Evolutionary conservation across 495 filamentous ascomycete genomes (phyloP), one percentile per base, ranked within the genome.

Genomic region (Cenococcum geophilum): DNA sequence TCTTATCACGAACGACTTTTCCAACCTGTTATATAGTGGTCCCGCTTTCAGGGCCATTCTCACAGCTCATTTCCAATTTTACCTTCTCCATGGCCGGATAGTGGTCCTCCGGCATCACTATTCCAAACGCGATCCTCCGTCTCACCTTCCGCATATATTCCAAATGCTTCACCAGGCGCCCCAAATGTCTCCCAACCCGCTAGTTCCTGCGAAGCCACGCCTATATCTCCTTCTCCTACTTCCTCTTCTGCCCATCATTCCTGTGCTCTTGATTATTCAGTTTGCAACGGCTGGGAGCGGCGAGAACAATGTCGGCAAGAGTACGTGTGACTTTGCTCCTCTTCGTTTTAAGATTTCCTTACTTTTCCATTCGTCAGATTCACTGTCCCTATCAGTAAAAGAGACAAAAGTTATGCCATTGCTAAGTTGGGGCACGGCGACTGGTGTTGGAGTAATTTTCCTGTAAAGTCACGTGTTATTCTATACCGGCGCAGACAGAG

Each of bases 211-310:
- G 18, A 45, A 18, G 11, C 40, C 40, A 45, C 40, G 40, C 18
- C 11, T 45, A 45, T 45, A 45, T 45, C 21, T 52, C 21, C 20
- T 52, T 23, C 49, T 52, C 21, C 49, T 52, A 32, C 20, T 52
- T 25, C 49, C 49, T 23, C 49, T 52, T 5, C 49, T 52, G 8
- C 49, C 49, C 21, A 52, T 52, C 49, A 22, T 52, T 32, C 49
- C 49, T 16, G 20, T 52, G 20, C 49, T 52, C 20, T 27, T 52
- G 16, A 52, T 52, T 6, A 52, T 52, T 9, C 49, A 52, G 23
- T 20, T 52, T 16, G 49, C 49, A 5, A 52, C 49, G 25, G 49
- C 49, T 27, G 49, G 49, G 10, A 25, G 18, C 0, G 49, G 14
- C 8, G 49, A 52, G 49, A 32, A 32, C 5, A 32, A 5, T 9